These are phyloP conservation scores for Aspergillus latus DNA, from an alignment of 2,329 filamentous ascomycete species.

Conservation along the genomic window DNA sequence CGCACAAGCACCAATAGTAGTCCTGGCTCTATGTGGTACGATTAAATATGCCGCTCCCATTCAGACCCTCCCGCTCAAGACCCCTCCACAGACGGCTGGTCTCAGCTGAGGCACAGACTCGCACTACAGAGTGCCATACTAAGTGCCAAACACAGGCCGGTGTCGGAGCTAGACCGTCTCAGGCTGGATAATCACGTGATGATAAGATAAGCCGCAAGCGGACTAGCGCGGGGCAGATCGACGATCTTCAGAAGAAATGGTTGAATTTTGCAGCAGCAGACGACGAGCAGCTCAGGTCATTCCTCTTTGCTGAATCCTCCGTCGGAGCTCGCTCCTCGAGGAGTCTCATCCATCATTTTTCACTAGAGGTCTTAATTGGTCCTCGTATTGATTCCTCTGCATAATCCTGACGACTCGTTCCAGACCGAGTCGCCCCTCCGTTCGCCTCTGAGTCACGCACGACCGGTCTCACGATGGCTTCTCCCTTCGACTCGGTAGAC, in stretches of 20 bases:
- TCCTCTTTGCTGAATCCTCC: constrained; percentile 18
- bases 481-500: constrained; percentile 28
- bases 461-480: constrained; percentile 33
- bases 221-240: constrained; percentile 29
- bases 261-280: constrained; percentile 20
- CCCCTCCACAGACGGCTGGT: too few species aligned
- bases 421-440: not conserved
- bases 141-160: too few species aligned
- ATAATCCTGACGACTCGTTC: not conserved
- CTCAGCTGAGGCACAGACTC: too few species aligned
- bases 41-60: too few species aligned
- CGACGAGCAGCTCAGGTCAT: constrained; percentile 22
- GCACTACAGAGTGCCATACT: too few species aligned
- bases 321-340: constrained; percentile 22
- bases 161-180: too few species aligned
- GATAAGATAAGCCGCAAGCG: constrained; percentile 25
- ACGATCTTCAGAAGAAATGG: constrained; percentile 15
- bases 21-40: too few species aligned
- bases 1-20: too few species aligned
- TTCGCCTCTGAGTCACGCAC: constrained; percentile 12
- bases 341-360: constrained; percentile 20
- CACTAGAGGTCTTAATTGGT: constrained; percentile 16
- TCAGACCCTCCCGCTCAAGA: too few species aligned
- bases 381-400: not conserved
- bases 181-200: not conserved